These are phyloP conservation scores for Leishmania gerbilli DNA, from an alignment of 208 protist genomes.

Conservation along the genomic window DNA sequence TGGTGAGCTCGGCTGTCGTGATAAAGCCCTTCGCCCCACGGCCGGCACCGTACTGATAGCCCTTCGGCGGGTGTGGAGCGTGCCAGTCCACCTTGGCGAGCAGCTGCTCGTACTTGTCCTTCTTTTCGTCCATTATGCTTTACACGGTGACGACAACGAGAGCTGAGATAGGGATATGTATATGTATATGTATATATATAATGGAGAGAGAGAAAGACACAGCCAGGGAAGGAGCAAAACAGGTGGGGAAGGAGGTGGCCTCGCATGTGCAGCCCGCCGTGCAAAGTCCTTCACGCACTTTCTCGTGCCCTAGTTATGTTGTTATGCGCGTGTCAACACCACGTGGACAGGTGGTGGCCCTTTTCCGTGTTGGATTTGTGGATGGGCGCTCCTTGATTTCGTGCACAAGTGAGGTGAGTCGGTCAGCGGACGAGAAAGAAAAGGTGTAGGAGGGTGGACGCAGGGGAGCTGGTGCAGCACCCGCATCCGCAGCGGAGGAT, in stretches of 20 bases:
- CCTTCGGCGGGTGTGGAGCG: conserved; percentile 58
- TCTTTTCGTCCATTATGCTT: conserved; percentile 15
- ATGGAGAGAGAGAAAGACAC: not conserved
- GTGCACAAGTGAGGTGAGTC: not conserved
- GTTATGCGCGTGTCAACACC: not conserved
- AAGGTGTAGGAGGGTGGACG: not conserved
- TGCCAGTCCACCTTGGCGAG: conserved; percentile 79
- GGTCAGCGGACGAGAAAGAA: not conserved
- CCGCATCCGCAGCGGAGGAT: not conserved
- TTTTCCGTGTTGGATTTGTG: not conserved
- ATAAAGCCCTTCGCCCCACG: conserved; percentile 78
- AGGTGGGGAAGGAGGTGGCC: not conserved
- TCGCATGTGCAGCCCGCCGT: not conserved
- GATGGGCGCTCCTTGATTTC: not conserved
- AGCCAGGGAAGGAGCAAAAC: not conserved
- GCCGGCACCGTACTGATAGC: conserved; percentile 79
- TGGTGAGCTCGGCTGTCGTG: conserved; percentile 77
- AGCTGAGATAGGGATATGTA: not conserved
- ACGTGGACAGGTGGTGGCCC: not conserved
- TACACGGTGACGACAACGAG: not conserved
- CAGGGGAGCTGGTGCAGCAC: not conserved
- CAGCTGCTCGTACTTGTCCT: conserved; percentile 80
- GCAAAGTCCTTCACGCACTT: not conserved
- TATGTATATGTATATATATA: not conserved
- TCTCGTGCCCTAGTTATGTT: not conserved